phyloP scores from a whole-genome alignment of 1,139 yeast species.

The Kodamaea sp. region DNA sequence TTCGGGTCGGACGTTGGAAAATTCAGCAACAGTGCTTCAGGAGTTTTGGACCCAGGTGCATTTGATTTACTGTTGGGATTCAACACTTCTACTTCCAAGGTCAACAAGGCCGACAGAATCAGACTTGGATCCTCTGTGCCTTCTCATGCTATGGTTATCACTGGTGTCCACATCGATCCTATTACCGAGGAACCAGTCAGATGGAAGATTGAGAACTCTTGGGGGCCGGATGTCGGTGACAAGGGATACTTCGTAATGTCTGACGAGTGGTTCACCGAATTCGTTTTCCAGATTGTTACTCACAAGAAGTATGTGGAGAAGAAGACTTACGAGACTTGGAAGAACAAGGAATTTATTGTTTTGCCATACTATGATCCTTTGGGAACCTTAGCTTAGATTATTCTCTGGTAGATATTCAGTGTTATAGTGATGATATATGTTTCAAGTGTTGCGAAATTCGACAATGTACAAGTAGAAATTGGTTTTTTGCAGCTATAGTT shows the following conservation, averaged over 20 bases:
- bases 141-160: constrained; percentile 88
- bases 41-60: constrained; percentile 68
- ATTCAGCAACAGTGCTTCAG: constrained; percentile 56
- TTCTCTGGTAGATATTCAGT: too few relatives aligned
- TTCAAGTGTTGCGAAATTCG: too few relatives aligned
- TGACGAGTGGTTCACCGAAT: constrained; percentile 79
- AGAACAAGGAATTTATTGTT: constrained; percentile 52
- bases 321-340: constrained; percentile 47
- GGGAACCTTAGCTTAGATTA: constrained; percentile 83
- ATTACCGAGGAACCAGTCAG: constrained; percentile 53
- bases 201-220: constrained; percentile 84
- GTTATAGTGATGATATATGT: too few relatives aligned
- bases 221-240: constrained; percentile 77
- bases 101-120: constrained; percentile 56
- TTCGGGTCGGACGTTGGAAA: constrained; percentile 89
- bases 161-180: constrained; percentile 63
- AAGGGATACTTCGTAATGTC: constrained; percentile 82
- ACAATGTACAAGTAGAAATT: too few relatives aligned
- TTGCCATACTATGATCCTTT: constrained; percentile 85
- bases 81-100: constrained; percentile 44
- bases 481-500: too few relatives aligned
- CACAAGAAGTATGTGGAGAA: constrained; percentile 52
- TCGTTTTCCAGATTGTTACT: constrained; percentile 80
- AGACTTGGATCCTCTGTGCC: constrained; percentile 58
- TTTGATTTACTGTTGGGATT: constrained; percentile 72